Conservation (phyloP, 345 rosid species). For the Cardiospermum halicacabum region DNA sequence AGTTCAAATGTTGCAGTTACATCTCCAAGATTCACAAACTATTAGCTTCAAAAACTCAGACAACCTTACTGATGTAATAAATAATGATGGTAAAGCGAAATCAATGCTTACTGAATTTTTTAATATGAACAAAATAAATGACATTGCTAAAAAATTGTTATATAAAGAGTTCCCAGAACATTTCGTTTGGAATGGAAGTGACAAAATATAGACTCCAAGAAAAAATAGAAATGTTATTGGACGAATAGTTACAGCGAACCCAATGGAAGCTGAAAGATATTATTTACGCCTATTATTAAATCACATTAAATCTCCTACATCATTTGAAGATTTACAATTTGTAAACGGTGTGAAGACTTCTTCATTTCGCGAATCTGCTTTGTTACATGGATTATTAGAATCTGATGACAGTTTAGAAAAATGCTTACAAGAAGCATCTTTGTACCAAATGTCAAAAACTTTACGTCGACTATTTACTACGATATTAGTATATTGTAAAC, state of each 20-base stretch:
- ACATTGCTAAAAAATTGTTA: neutral
- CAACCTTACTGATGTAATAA: neutral
- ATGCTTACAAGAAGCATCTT: neutral
- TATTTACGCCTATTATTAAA: neutral
- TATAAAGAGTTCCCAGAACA: neutral
- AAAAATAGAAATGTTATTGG: neutral
- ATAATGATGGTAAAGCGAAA: neutral
- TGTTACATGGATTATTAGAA: neutral
- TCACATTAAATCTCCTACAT: neutral
- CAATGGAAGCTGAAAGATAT: neutral
- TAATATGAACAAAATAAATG: neutral
- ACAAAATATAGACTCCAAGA: neutral
- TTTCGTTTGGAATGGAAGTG: neutral
- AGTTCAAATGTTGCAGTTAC: neutral
- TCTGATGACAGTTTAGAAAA: neutral
- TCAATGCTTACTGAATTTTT: neutral
- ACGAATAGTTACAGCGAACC: neutral
- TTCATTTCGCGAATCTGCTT: neutral
- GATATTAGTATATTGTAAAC: neutral
- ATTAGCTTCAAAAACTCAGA: neutral
- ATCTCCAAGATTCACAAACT: neutral
- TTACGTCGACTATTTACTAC: neutral
- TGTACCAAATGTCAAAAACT: neutral
- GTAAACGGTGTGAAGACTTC: neutral
- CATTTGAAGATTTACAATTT: neutral